Evolutionary conservation across 495 filamentous ascomycete species (phyloP), one percentile per base, ranked within the genome.

Genomic region (Monascus purpureus): DNA sequence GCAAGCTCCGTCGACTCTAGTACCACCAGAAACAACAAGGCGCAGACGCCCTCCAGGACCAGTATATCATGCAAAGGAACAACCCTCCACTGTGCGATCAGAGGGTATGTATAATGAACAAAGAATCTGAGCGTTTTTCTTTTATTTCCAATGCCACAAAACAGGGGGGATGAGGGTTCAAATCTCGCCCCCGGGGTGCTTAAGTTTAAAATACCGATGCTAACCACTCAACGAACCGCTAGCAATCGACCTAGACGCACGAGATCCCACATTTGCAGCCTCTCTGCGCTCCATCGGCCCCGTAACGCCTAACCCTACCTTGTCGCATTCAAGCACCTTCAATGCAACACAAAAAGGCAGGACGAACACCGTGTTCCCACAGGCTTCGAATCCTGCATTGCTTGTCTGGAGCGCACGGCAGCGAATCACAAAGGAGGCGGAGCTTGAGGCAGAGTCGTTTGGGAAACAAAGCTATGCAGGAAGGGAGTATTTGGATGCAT

Each of bases 221-320:
- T n/a, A n/a, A n/a, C n/a, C n/a, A n/a, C n/a, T n/a, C n/a, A n/a
- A n/a, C n/a, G n/a, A n/a, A n/a, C n/a, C n/a, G n/a, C n/a, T n/a
- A 78, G 73, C 71, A n/a, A 72, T 80, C 36, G 67, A 77, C 45
- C 57, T 73, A 37, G 77, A 80, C 42, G 70, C 67, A 38, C 64
- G 61, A n/a, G 74, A 79, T 41, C 74, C 75, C 2, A 54, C 69
- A 49, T 77, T 73, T 52, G 70, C 68, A 30, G 63, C 62, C 40
- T 72, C 70, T 31, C 68, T 80, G 35, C 68, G 67, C 44, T 51
- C 54, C 25, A 62, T 83, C 40, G 78, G 78, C 34, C 67, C 77
- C 34, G 77, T 81, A 13, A 62, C 65, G 31, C 74, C 77, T 12
- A 57, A 57, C 34, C 73, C 73, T 7, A 72, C 68, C 18, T 48